Evolutionary conservation across 805 yeast species (phyloP).

Genomic region (Yarrowia sp.): DNA sequence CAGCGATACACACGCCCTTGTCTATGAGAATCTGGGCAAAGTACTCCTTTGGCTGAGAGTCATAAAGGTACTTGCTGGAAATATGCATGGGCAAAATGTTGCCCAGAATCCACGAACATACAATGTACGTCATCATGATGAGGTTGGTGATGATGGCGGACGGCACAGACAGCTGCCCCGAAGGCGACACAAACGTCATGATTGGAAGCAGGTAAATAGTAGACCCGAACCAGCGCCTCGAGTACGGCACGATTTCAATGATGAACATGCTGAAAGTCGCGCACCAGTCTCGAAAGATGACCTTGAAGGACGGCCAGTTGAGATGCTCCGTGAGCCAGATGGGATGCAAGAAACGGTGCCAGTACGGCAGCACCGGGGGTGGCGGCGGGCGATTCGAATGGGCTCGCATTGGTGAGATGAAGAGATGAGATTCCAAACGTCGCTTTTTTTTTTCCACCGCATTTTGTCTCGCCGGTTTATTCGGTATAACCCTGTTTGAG

Average conservation of each 20-base stretch:
- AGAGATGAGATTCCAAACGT: background rate
- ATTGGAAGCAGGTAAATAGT: slow-evolving; percentile 16
- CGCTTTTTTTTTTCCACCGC: background rate
- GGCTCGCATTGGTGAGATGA: slow-evolving; percentile 10
- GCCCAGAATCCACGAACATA: slow-evolving; percentile 26
- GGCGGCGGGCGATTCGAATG: slow-evolving; percentile 20
- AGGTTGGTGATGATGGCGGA: slow-evolving; percentile 5
- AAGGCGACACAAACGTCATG: slow-evolving; percentile 15
- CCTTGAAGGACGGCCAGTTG: slow-evolving; percentile 1
- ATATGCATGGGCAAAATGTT: slow-evolving; percentile 5
- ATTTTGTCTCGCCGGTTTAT: background rate
- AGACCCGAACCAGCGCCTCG: background rate
- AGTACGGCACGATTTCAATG: slow-evolving; percentile 1
- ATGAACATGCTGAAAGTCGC: background rate
- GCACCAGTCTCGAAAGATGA: slow-evolving; percentile 8
- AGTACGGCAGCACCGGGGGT: background rate
- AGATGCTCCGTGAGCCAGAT: slow-evolving; percentile 16
- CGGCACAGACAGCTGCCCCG: slow-evolving; percentile 3
- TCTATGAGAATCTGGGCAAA: slow-evolving; percentile 16
- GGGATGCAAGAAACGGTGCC: slow-evolving; percentile 21
- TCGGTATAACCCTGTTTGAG: slow-evolving; percentile 12
- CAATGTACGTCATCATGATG: slow-evolving; percentile 7
- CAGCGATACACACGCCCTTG: slow-evolving; percentile 5
- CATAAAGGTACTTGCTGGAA: slow-evolving; percentile 1
- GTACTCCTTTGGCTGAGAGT: slow-evolving; percentile 29